Evolutionary conservation across 352 stramenopile genomes (phyloP), one percentile per base, ranked within the genome.

Genomic region (Globisporangium paroecandrum): DNA sequence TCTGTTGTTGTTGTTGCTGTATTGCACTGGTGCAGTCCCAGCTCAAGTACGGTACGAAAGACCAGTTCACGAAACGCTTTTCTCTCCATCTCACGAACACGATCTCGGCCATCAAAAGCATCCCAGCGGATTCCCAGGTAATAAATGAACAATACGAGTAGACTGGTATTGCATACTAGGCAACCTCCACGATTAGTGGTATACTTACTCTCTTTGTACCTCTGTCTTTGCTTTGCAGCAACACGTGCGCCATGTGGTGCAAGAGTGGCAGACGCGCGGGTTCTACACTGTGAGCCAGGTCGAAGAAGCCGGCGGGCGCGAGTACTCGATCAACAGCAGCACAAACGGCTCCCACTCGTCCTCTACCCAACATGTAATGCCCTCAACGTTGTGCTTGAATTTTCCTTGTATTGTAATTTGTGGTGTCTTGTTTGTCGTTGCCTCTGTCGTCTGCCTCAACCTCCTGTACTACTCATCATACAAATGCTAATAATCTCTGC

Each of bases 11-110:
- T 24, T 5, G 32, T 38, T 38, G 32, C 62, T 58, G 38, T 36
- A 25, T 51, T 67, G 43, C 46, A 24, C 54, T 58, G 20, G 1
- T 73, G 24, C 63, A 92, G 81, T 85, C 86, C 46, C 82, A 90
- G 68, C 69, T 75, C 61, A 94, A 92, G 66, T 79, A 82, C 15
- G 80, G 72, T 6, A 46, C 73, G 1, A 95, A 92, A 25, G 85
- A 94, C 41, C 62, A 73, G 25, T 95, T 93, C 65, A 78, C 87
- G 3, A 89, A 90, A 69, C 83, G 87, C n/a, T 95, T 95, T 51
- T 62, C 74, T n/a, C 75, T 91, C 41, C 85, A 89, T 24, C 68
- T 95, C 58, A 74, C 70, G 36, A 81, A 92, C 63, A 95, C 87
- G n/a, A 81, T 95, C 38, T 72, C 49, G 9, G 84, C 87, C 0